Evolutionary conservation across 257 asterid genomes (phyloP), one percentile per base, ranked within the genome.

Genomic region (Solanum commersonii): DNA sequence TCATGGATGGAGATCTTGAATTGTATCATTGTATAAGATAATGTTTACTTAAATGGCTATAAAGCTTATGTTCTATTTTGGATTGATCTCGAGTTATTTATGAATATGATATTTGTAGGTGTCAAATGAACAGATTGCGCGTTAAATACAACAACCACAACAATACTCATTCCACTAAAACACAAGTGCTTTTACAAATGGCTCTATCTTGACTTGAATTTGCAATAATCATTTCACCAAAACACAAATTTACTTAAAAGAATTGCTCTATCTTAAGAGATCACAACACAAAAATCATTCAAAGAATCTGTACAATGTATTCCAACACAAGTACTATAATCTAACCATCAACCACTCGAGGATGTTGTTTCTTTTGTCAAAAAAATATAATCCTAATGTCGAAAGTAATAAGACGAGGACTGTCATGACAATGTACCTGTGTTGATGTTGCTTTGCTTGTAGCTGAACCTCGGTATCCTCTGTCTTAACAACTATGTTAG

Each of bases 331-430:
- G 86, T 49, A 3, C 44, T 49, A 86, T 34, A 86, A 81, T 73
- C 89, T 88, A 90, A 87, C 88, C 22, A 22, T 42, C 88, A 87
- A 16, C 84, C 60, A 35, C 46, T 76, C 29, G 37, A 90, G 85
- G 87, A 88, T 13, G 37, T 88, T 44, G 22, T 84, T 44, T 35
- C 88, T 52, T 40, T 78, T 74, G 40, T 87, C 90, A 77, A 92
- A 91, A 85, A 92, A 88, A 70, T 87, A 90, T 60, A 92, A 90
- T 82, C 91, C 95, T 68, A 93, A 86, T 49, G 88, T 76, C 38
- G 98, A 90, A 67, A 95, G 82, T 85, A 95, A 68, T 83, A 93
- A 76, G 73, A 90, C 88, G 22, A 93, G 88, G 72, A 89, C 20
- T 9, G 92, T 91, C 90, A 91, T 56, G 87, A 78, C 83, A 31